Evolutionary conservation across 805 yeast genomes (phyloP).

Genomic region (Saturnispora saitoi): DNA sequence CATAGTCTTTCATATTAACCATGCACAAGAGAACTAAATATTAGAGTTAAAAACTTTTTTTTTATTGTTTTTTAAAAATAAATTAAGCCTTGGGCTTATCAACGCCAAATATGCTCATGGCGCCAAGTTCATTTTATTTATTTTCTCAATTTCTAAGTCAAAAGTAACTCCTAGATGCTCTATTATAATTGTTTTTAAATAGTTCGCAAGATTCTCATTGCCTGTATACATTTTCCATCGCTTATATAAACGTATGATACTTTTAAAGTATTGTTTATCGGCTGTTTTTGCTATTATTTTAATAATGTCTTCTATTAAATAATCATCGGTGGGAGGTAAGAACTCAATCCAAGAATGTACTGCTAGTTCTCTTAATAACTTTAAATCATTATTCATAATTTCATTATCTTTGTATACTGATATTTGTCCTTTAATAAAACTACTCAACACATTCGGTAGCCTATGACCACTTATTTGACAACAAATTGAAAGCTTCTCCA

Average conservation of each 20-base stretch:
- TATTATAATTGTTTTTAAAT: neutral
- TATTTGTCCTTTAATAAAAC: neutral
- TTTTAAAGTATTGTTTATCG: neutral
- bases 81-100: neutral
- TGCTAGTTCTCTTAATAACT: neutral
- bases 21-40: neutral
- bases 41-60: too few species aligned
- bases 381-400: neutral
- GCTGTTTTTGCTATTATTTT: neutral
- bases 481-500: neutral
- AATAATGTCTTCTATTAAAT: neutral
- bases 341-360: slow-evolving; percentile 2
- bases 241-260: neutral
- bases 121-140: neutral
- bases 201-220: too few species aligned
- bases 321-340: neutral
- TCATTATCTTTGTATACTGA: neutral
- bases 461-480: slow-evolving; percentile 2
- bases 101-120: neutral
- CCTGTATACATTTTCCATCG: neutral
- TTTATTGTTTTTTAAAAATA: too few species aligned
- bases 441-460: neutral
- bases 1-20: neutral
- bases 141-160: neutral
- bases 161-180: neutral